These are phyloP conservation scores for Penicillium janthinellum DNA, from an alignment of 2,329 filamentous ascomycete genomes.

Conservation along the genomic window DNA sequence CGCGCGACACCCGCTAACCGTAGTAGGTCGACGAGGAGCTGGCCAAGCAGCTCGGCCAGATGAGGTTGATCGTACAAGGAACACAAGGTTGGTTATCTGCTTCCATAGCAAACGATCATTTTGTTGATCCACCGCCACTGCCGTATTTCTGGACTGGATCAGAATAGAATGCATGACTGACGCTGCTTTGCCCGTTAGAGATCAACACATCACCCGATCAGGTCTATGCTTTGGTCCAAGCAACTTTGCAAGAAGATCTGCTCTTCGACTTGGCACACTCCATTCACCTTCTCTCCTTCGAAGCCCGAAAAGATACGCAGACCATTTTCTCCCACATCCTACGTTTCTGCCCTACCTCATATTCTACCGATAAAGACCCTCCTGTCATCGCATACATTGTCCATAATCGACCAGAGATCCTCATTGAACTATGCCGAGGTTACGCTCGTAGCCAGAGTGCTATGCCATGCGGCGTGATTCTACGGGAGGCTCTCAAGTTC, in stretches of 20 bases:
- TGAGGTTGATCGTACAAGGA: constrained; percentile 92
- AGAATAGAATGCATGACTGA: constrained; percentile 16
- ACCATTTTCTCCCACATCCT: constrained; percentile 95
- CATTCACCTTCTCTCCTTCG: constrained; percentile 86
- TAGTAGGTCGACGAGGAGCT: constrained; percentile 82
- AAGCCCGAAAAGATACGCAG: constrained; percentile 92
- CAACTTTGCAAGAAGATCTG: constrained; percentile 85
- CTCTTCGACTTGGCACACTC: constrained; percentile 80
- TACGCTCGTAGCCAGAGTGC: constrained; percentile 90
- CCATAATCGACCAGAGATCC: constrained; percentile 79
- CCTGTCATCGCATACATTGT: constrained; percentile 87
- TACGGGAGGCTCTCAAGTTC: constrained; percentile 87
- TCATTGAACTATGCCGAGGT: constrained; percentile 83
- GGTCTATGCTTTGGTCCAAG: constrained; percentile 80
- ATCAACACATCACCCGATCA: constrained; percentile 83
- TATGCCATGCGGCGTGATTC: constrained; percentile 83
- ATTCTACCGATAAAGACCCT: constrained; percentile 70
- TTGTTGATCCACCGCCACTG: neutral
- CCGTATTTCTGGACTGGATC: neutral
- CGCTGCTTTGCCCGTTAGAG: constrained; percentile 56
- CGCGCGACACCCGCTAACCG: constrained; percentile 54
- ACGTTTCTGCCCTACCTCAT: constrained; percentile 72
- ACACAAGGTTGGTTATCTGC: constrained; percentile 68
- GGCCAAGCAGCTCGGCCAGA: constrained; percentile 79
- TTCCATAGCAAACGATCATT: neutral